Percentiles rank a stretch among this genome's conserved stretches.
phyloP scores from a whole-genome alignment of 306 rosid genomes.

The Malus orientalis region DNA sequence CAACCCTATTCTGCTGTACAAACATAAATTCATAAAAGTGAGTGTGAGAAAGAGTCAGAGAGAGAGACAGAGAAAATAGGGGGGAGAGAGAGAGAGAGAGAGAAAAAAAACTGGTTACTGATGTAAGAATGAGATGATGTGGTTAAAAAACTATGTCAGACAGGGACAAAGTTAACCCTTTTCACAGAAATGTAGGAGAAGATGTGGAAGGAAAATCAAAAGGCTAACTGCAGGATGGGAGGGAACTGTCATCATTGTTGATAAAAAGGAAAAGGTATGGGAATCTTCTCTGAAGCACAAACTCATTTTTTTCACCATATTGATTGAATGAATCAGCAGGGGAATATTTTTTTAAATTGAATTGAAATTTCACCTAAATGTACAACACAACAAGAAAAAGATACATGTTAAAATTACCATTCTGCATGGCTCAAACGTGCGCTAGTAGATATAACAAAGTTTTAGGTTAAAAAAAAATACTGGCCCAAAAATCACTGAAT shows the following conservation, averaged over 20 bases:
- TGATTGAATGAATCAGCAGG: constrained; percentile 28
- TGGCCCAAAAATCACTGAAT: background rate
- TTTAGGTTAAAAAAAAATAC: background rate
- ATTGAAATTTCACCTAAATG: constrained; percentile 33
- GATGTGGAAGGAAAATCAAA: constrained; percentile 56
- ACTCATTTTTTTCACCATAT: constrained; percentile 23
- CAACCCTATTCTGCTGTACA: constrained; percentile 1
- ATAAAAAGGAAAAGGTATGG: constrained; percentile 60
- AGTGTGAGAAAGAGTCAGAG: constrained; percentile 27
- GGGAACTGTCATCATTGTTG: constrained; percentile 69
- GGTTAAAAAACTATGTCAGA: constrained; percentile 61
- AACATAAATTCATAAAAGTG: background rate
- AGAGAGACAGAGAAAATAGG: constrained; percentile 1
- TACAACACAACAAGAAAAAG: constrained; percentile 32
- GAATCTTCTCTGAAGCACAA: constrained; percentile 74
- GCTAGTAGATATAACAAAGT: constrained; percentile 18
- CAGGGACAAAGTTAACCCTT: constrained; percentile 79
- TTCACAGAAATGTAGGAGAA: constrained; percentile 96
- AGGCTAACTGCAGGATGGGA: constrained; percentile 43
- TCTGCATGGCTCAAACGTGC: constrained; percentile 43
- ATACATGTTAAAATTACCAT: constrained; percentile 8
- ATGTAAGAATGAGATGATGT: constrained; percentile 27
- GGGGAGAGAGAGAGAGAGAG: constrained; percentile 27
- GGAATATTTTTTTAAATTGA: background rate
- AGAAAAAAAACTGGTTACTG: constrained; percentile 28